Base-by-base conservation (phyloP, 2,329 filamentous ascomycete species). In the Fusarium poae region DNA sequence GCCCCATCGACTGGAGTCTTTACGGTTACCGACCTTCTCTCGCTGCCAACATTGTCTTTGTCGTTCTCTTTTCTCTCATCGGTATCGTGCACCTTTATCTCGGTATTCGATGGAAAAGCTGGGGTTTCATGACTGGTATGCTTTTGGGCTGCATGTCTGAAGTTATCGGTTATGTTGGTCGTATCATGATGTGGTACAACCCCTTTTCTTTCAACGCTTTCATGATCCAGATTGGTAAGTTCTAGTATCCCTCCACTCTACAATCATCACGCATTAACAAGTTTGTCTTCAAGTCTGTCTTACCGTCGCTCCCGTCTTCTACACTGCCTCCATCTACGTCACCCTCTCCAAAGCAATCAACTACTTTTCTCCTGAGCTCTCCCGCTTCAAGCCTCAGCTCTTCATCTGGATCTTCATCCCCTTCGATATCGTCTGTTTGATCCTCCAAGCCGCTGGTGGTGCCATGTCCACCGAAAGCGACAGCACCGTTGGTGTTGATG, bases 271-370 rank as follows among this genome's bases (percentile, higher is more conserved):
- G 56, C 48, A 54, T 68, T 57, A 45, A 62, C 21, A 20, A 25
- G 0, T 2, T 27, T 21, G 21, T 29, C 15, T 25, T 23, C 21
- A 50, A 87, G 84, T 76, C 63, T 89, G 86, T 76, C 81, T 91
- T 51, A 90, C 87, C 6, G 76, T 78, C 64, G 80, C 78, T 12
- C 80, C 80, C 53, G 79, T 82, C 62, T 82, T 80, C 68, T 82
- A 87, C 84, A 69, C 86, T 29, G 89, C 89, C 1, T 88, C 87
- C 61, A 88, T 92, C 73, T 92, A 92, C 75, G 84, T 91, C 55
- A 89, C 87, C 30, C 82, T 91, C 30, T 79, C 77, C 67, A 79
- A 79, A 65, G 72, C 78, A 8, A 83, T 83, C 70, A 50, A 83
- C 42, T 75, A 74, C 75, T 76, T 83, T 63, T 78, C 76, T 2